phyloP scores from a whole-genome alignment of 306 rosid species.

The Leucaena leucocephala region DNA sequence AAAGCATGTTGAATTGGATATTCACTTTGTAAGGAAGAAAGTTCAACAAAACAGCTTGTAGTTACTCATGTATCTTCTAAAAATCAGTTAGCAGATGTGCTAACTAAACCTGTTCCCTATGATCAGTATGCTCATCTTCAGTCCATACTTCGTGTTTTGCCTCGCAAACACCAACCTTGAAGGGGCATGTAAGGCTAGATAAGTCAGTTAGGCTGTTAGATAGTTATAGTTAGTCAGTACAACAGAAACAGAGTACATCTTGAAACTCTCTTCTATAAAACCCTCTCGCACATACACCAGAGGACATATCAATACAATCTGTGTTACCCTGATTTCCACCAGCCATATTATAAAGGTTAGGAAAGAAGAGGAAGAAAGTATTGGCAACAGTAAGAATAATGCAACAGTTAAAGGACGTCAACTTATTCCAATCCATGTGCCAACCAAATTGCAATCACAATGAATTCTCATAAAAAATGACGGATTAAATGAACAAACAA shows the following conservation, averaged over 20 bases:
- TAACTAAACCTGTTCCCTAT: background rate
- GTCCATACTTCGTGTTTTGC: background rate
- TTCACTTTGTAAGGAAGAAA: too few species aligned
- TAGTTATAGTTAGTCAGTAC: background rate
- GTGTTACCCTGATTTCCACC: background rate
- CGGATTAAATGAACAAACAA: background rate
- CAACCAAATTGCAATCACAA: conserved; percentile 33
- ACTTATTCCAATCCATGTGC: conserved; percentile 4
- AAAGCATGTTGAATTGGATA: too few species aligned
- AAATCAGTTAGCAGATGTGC: background rate
- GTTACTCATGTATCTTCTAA: too few species aligned
- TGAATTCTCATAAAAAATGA: conserved; percentile 23
- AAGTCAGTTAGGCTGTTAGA: background rate
- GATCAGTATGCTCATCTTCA: background rate
- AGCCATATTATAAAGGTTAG: conserved; percentile 16
- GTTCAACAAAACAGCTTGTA: too few species aligned
- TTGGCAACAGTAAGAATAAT: conserved; percentile 30
- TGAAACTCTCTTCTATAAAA: background rate
- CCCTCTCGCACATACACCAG: background rate
- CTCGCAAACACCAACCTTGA: background rate
- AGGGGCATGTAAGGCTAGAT: background rate
- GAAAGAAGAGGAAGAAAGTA: conserved; percentile 21
- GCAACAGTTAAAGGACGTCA: background rate
- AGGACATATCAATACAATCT: background rate
- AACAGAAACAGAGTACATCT: background rate